Evolutionary conservation across 768 basidiomycete genomes (phyloP), one percentile per base, ranked within the genome.

Genomic region (Pleurotus ostreatus): DNA sequence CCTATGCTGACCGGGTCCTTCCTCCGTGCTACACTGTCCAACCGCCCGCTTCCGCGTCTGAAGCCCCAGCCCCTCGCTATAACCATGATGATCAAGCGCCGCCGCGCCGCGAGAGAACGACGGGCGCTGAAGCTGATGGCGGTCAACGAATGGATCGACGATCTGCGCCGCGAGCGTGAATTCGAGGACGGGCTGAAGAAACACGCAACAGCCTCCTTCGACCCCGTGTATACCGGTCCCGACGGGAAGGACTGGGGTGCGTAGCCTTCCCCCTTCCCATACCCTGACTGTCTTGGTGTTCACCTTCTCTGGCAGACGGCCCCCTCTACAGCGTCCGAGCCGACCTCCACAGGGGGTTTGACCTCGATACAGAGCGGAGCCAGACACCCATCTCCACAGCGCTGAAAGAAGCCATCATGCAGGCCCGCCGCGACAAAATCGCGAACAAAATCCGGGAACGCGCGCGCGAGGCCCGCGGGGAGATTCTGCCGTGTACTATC

Each of bases 21-120:
- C 66, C 65, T 92, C n/a, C 83, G 82, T 9, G 80, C 92, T 0
- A 77, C 86, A 0, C 51, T 81, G 6, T 82, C 70, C 69, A 83
- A 92, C 65, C 75, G 71, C 0, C 90, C 92, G 1, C 78, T 97
- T 12, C 92, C 92, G 0, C 83, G 90, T 0, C 72, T 97, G 61
- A 83, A 79, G 40, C 92, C 90, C 0, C 92, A 96, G 59, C 94
- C 95, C 0, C 62, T 71, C 4, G 74, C 78, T n/a, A 80, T 94
- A 45, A 77, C 81, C 1, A 78, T 81, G 66, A 91, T 94, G 74
- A 89, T 95, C 34, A 66, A 71, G 7, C 71, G 72, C 23, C 73
- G 82, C 2, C 68, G 69, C 37, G 55, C 58, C 18, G 69, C 71
- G 2, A 63, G 74, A n/a, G 66, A 75, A 5, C 68, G 71, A 37